A percentile compares a stretch with the other conserved stretches of the same genome.
Evolutionary conservation across 2,329 filamentous ascomycete species (phyloP).

Genomic region (Sporothrix protearum): DNA sequence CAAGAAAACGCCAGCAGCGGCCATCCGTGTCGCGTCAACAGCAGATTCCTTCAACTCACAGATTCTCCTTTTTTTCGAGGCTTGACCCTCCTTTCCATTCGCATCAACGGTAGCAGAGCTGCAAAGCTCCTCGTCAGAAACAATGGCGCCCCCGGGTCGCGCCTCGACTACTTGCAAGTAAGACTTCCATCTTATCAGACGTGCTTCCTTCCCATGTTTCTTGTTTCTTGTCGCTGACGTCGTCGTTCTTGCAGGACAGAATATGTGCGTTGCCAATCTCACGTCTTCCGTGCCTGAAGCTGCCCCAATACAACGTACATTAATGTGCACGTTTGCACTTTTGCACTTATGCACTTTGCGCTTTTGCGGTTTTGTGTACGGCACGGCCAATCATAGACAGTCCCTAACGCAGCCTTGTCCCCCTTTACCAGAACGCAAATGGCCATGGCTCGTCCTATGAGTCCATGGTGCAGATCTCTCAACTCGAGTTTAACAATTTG

Average conservation of each 20-base stretch:
- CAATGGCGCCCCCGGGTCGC: neutral
- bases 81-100: neutral
- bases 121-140: neutral
- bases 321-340: neutral
- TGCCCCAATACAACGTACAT: neutral
- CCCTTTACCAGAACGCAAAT: constrained; percentile 39
- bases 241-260: neutral
- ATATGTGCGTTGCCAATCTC: neutral
- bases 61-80: neutral
- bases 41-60: neutral
- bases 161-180: neutral
- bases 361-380: neutral
- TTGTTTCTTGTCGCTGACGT: neutral
- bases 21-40: neutral
- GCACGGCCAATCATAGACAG: neutral
- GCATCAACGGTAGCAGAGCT: neutral
- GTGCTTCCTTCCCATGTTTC: neutral
- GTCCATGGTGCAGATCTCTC: constrained; percentile 41
- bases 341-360: neutral
- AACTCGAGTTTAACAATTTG: constrained; percentile 59
- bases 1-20: too few species aligned
- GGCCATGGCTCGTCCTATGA: constrained; percentile 34
- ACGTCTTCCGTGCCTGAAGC: neutral
- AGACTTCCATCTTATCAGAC: neutral
- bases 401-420: neutral